Conservation (phyloP, 371 early-diverging fungal species). For the Zancudomyces culisetae region DNA sequence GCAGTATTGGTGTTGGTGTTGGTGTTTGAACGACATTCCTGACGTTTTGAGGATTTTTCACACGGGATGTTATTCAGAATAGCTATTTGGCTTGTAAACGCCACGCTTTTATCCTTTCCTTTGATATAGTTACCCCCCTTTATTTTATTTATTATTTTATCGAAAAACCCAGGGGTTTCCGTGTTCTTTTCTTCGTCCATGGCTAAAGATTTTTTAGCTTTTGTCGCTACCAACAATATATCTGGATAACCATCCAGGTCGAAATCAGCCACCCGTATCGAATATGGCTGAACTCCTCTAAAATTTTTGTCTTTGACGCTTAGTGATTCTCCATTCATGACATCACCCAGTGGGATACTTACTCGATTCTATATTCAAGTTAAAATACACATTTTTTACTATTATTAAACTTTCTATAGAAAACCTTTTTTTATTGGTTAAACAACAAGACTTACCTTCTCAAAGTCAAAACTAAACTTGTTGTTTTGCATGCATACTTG, state of each 20-base stretch:
- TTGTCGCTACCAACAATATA: constrained; percentile 31
- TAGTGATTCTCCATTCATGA: constrained; percentile 30
- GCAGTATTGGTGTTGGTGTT: constrained; percentile 26
- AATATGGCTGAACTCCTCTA: constrained; percentile 33
- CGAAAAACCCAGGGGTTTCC: not conserved
- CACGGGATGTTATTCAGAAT: not conserved
- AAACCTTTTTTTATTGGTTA: too few relatives aligned
- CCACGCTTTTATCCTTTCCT: not conserved
- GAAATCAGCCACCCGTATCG: constrained; percentile 50
- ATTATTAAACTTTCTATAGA: too few relatives aligned
- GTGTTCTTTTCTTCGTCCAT: not conserved
- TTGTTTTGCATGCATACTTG: constrained; percentile 56
- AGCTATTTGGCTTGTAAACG: not conserved
- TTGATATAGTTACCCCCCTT: not conserved
- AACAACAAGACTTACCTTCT: too few relatives aligned
- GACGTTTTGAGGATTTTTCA: constrained; percentile 11
- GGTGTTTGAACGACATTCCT: constrained; percentile 35
- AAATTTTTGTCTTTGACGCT: constrained; percentile 27
- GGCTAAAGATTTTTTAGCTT: not conserved
- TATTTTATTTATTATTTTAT: not conserved
- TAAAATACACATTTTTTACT: too few relatives aligned
- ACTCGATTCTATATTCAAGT: too few relatives aligned
- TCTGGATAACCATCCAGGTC: constrained; percentile 88
- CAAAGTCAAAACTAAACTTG: constrained; percentile 43
- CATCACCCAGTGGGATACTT: too few relatives aligned